Percentiles rank a stretch among this genome's conserved stretches.
phyloP scores from a whole-genome alignment of 2,329 filamentous ascomycete genomes.

The Ceratocystis diversiconidia region DNA sequence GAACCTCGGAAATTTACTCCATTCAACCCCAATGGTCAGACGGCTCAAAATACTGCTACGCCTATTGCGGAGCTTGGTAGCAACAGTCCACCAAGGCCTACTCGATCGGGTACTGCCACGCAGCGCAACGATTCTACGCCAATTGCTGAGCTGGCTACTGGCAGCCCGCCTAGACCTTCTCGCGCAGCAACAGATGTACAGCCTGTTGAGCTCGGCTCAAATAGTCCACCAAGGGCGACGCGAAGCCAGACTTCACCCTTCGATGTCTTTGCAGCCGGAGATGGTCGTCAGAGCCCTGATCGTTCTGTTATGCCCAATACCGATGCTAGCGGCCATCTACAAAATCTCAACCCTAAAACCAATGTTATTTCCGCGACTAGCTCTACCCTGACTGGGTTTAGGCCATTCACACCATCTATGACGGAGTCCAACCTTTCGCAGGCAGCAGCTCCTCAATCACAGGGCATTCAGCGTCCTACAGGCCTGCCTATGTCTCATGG shows the following conservation, averaged over 20 bases:
- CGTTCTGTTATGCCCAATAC: constrained; percentile 20
- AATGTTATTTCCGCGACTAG: neutral
- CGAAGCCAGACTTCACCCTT: constrained; percentile 18
- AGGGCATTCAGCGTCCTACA: neutral
- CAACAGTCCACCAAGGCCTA: constrained; percentile 22
- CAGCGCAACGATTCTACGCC: neutral
- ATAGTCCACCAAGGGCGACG: constrained; percentile 10
- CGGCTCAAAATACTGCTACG: constrained; percentile 20
- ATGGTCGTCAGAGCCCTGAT: constrained; percentile 26
- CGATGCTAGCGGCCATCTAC: neutral
- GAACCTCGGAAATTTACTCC: constrained; percentile 20
- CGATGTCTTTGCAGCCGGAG: constrained; percentile 25
- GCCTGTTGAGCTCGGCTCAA: constrained; percentile 7
- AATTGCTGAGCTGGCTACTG: neutral
- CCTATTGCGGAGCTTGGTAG: constrained; percentile 22
- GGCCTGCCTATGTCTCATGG: constrained; percentile 25
- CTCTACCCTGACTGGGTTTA: constrained; percentile 3
- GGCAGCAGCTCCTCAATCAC: constrained; percentile 16
- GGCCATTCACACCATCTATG: constrained; percentile 16
- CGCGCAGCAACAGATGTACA: constrained; percentile 7
- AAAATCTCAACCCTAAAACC: neutral
- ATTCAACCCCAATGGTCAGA: constrained; percentile 12
- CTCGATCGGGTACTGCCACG: constrained; percentile 19
- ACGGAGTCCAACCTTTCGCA: constrained; percentile 9
- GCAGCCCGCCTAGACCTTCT: neutral